These are phyloP conservation scores for Carex arenaria DNA, from an alignment of 202 grass and related monocot genomes.

Conservation along the genomic window DNA sequence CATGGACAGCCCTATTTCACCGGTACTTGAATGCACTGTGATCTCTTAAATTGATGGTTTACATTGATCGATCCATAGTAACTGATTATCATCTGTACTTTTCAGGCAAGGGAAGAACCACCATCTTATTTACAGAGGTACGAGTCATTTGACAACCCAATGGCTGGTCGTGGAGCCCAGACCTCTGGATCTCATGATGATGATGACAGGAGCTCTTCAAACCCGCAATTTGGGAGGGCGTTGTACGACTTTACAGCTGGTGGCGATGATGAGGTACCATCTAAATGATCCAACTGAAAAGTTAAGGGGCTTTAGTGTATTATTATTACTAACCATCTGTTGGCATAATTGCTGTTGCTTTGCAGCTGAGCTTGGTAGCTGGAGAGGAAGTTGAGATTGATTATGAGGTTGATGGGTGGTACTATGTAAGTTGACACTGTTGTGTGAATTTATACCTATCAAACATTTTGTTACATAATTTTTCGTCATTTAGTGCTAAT, in stretches of 20 bases:
- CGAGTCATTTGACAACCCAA: constrained; percentile 85
- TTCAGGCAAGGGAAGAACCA: constrained; percentile 90
- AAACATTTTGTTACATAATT: neutral
- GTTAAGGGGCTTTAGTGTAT: constrained; percentile 16
- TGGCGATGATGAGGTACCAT: constrained; percentile 86
- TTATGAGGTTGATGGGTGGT: constrained; percentile 99
- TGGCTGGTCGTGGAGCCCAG: constrained; percentile 51
- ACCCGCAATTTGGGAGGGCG: constrained; percentile 86
- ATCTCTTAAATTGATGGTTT: neutral
- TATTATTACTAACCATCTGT: neutral
- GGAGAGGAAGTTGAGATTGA: constrained; percentile 98
- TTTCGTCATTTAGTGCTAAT: neutral
- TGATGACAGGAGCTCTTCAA: constrained; percentile 57
- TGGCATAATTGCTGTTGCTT: constrained; percentile 18
- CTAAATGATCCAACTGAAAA: constrained; percentile 15
- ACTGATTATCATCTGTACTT: constrained; percentile 20
- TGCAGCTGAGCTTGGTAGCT: constrained; percentile 79
- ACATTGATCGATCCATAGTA: neutral
- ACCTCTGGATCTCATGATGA: constrained; percentile 55
- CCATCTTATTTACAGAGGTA: constrained; percentile 70
- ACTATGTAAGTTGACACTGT: constrained; percentile 66
- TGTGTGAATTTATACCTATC: neutral
- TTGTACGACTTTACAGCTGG: constrained; percentile 98
- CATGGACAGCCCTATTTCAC: constrained; percentile 21
- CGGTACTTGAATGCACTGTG: neutral